Percentiles rank a stretch among this genome's conserved stretches.
Conservation (phyloP, 176 grass and related monocot species). For the Elymus sibiricus region DNA sequence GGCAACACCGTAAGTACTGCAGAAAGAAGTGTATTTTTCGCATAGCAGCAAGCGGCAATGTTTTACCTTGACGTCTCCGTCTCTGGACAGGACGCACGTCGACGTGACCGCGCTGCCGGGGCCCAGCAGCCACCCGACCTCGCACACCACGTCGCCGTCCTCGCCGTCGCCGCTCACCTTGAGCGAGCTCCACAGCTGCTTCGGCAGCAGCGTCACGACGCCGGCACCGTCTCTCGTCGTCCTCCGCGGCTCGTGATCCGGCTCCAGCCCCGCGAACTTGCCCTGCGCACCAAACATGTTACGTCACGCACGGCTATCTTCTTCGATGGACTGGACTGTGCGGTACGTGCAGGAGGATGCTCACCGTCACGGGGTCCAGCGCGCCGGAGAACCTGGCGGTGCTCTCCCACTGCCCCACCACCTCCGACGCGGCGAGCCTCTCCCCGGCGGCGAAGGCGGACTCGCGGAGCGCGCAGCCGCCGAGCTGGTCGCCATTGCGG, state of each 20-base stretch:
- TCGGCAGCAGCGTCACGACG: constrained; percentile 62
- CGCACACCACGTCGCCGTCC: constrained; percentile 45
- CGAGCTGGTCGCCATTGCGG: constrained; percentile 82
- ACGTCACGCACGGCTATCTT: not conserved
- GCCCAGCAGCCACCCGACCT: constrained; percentile 79
- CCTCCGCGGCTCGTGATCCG: constrained; percentile 25
- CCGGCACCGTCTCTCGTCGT: constrained; percentile 37
- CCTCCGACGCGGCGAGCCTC: constrained; percentile 41
- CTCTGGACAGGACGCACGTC: constrained; percentile 52
- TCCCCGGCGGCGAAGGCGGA: constrained; percentile 64
- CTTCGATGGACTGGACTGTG: too few species aligned
- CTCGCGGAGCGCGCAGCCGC: constrained; percentile 64
- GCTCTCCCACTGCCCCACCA: constrained; percentile 51
- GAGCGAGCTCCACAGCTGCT: constrained; percentile 72
- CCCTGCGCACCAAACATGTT: constrained; percentile 29
- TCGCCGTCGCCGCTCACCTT: constrained; percentile 29
- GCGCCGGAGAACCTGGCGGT: constrained; percentile 39
- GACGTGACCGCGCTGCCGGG: constrained; percentile 58
- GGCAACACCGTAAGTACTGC: not conserved
- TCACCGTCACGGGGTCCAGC: constrained; percentile 42
- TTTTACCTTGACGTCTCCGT: constrained; percentile 67
- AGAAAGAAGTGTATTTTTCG: not conserved
- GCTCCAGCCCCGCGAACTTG: constrained; percentile 41
- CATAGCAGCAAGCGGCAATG: not conserved
- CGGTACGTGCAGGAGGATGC: not conserved